Conservation (phyloP, 176 grass and related monocot genomes). For the Poa pratensis region DNA sequence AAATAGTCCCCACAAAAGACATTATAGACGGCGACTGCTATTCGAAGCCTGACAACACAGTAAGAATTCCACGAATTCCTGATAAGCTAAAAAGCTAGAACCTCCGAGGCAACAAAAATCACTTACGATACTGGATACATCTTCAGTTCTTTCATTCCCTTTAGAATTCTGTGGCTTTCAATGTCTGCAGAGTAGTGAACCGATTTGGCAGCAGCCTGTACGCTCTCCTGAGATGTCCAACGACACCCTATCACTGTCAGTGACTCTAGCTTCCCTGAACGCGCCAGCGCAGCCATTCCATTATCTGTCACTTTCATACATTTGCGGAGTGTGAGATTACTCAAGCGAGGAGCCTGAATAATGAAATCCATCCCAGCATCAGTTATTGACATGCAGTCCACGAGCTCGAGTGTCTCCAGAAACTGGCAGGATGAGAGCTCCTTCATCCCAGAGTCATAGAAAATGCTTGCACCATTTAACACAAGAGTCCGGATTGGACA, state of each 20-base stretch:
- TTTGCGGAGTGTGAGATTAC: constrained; percentile 47
- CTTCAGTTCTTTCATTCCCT: constrained; percentile 3
- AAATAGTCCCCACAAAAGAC: too few species aligned
- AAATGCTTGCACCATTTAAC: constrained; percentile 55
- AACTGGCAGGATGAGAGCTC: constrained; percentile 39
- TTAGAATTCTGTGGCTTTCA: not conserved
- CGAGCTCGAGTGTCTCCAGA: constrained; percentile 63
- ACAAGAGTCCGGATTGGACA: constrained; percentile 59
- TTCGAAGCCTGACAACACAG: too few species aligned
- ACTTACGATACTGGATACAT: too few species aligned
- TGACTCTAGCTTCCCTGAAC: constrained; percentile 51
- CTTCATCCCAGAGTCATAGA: constrained; percentile 54
- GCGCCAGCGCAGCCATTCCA: constrained; percentile 40
- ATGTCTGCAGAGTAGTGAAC: constrained; percentile 15
- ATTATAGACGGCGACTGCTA: too few species aligned
- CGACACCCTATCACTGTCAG: constrained; percentile 49
- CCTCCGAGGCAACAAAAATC: too few species aligned
- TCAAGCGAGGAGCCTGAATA: constrained; percentile 28
- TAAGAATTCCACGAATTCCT: too few species aligned
- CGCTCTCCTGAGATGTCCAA: constrained; percentile 51
- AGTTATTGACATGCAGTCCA: constrained; percentile 43
- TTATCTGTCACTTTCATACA: constrained; percentile 51
- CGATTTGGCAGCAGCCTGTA: constrained; percentile 44
- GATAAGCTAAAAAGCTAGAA: too few species aligned
- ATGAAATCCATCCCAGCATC: constrained; percentile 54